Evolutionary conservation across 352 stramenopile genomes (phyloP), one percentile per base, ranked within the genome.

Genomic region (Peronospora destructor): DNA sequence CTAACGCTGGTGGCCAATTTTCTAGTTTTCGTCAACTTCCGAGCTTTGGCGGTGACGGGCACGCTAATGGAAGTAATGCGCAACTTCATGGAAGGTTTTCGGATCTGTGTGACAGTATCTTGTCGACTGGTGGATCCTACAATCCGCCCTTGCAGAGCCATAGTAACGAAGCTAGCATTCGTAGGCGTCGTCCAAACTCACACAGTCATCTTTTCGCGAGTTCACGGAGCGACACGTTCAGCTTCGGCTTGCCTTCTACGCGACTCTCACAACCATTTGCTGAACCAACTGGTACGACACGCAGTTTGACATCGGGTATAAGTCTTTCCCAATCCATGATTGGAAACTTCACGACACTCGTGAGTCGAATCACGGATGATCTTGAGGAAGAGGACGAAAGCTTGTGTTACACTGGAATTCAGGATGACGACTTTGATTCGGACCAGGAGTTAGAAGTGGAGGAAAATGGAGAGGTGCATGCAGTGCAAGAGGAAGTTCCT

Each of bases 321-420:
- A 87, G 78, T 53, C 53, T 89, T 6, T 78, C 76, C 7, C 65
- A 83, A 33, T 75, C 78, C 6, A 87, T 90, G 68, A 66, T 87
- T 16, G 76, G 75, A 13, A 90, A 80, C 30, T 90, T 87, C 49
- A 84, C 78, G 35, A 69, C 72, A 12, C 44, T 87, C 6, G 75
- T 86, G 25, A 65, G 73, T 1, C 57, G 70, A 0, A 71, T 86
- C 52, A 77, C 71, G 14, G 78, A 89, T 50, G 77, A 89, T 35
- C 48, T 76, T 0, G 42, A 79, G 4, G 73, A 84, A 26, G 73
- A 80, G 25, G 70, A 79, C 33, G 59, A 70, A 23, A 64, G 66
- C 12, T 36, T 64, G 29, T 67, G 49, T n/a, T 73, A 67, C 42
- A 58, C 53, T 12, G 61, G 61, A n/a, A 63, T 74, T 23, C 49